Conservation (phyloP, 306 rosid species). For the Cicer cuneatum region DNA sequence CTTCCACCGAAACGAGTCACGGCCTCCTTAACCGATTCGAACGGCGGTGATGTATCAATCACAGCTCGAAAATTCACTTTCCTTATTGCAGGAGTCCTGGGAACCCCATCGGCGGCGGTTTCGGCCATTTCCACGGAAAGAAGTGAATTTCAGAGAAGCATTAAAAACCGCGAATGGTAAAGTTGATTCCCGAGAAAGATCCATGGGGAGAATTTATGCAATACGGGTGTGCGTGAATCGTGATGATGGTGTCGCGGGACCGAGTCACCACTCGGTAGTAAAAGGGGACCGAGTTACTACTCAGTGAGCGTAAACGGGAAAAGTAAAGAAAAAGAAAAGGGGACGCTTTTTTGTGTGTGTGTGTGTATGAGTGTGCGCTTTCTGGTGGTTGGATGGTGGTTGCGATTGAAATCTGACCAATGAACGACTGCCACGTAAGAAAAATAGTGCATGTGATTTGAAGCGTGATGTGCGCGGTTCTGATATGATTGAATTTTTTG, state of each 20-base stretch:
- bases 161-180: constrained; percentile 25
- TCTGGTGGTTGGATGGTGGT: constrained; percentile 23
- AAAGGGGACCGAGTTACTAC: constrained; percentile 40
- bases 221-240: constrained; percentile 45
- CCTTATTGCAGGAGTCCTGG: not conserved
- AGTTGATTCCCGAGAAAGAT: constrained; percentile 48
- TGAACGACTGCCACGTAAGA: not conserved
- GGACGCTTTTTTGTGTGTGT: constrained; percentile 31
- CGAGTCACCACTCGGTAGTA: constrained; percentile 63
- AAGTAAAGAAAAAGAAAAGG: constrained; percentile 38
- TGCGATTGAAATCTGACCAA: not conserved
- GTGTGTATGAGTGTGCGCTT: not conserved
- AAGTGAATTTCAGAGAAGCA: constrained; percentile 23
- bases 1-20: constrained; percentile 94
- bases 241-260: constrained; percentile 64
- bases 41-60: constrained; percentile 94
- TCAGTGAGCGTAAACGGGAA: constrained; percentile 34
- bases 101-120: constrained; percentile 38
- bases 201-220: constrained; percentile 62
- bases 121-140: constrained; percentile 56
- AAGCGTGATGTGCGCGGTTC: constrained; percentile 52
- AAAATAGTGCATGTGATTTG: not conserved
- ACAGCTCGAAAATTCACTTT: constrained; percentile 74
- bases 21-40: constrained; percentile 91
- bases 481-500: constrained; percentile 23